These are phyloP conservation scores for Globisporangium perplexum DNA, from an alignment of 352 stramenopile genomes.

Conservation along the genomic window DNA sequence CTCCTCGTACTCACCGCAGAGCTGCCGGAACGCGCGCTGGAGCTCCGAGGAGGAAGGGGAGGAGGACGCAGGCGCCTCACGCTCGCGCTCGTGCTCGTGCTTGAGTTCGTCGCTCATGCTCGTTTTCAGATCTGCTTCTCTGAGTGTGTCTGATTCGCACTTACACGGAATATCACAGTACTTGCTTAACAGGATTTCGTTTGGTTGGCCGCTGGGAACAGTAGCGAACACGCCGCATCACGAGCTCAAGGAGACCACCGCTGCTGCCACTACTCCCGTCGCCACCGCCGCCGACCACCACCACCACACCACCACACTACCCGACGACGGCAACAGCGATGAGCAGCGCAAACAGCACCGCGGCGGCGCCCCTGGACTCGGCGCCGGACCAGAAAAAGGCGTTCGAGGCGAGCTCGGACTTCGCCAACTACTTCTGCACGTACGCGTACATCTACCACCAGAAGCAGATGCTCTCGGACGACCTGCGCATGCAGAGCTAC, in stretches of 20 bases:
- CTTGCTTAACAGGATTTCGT: no score
- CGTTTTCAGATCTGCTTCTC: no score
- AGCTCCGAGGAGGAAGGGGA: slow-evolving; percentile 16
- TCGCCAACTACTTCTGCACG: slow-evolving; percentile 90
- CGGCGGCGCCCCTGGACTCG: slow-evolving; percentile 33
- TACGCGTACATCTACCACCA: slow-evolving; percentile 90
- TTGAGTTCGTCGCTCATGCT: no score
- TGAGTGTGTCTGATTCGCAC: no score
- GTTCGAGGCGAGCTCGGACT: slow-evolving; percentile 82
- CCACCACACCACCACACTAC: neutral
- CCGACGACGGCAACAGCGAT: neutral
- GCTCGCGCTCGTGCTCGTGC: no score
- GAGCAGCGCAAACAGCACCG: slow-evolving; percentile 7
- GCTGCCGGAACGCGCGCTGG: slow-evolving; percentile 41
- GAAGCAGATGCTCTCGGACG: slow-evolving; percentile 99
- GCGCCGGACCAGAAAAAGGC: slow-evolving; percentile 75
- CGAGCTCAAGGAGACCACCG: no score
- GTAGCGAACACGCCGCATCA: no score
- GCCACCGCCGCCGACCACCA: neutral
- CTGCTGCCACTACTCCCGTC: no score
- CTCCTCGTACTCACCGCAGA: slow-evolving; percentile 69
- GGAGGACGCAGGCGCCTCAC: no score
- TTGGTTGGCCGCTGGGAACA: no score
- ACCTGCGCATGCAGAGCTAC: slow-evolving; percentile 99
- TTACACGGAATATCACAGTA: no score